These are phyloP conservation scores for Zelonia costaricensis DNA, from an alignment of 208 protist genomes.

Conservation along the genomic window DNA sequence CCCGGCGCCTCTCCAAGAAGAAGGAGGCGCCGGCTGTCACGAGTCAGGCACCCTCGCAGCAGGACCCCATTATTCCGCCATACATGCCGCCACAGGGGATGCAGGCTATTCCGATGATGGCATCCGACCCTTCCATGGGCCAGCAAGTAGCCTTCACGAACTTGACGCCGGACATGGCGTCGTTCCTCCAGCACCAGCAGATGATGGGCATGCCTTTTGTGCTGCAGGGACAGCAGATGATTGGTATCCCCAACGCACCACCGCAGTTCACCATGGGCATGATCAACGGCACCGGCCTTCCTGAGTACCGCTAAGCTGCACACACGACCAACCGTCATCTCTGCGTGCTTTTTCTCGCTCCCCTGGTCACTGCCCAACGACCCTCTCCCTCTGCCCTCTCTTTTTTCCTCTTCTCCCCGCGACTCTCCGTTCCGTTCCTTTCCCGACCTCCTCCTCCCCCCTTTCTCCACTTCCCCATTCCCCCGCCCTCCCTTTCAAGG, in stretches of 20 bases:
- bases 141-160: constrained; percentile 61
- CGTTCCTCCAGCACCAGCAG: constrained; percentile 58
- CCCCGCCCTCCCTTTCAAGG: too few relatives aligned
- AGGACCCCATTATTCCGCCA: constrained; percentile 25
- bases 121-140: constrained; percentile 33
- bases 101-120: constrained; percentile 43
- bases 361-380: too few relatives aligned
- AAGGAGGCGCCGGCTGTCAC: constrained; percentile 22
- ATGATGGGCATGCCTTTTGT: constrained; percentile 71
- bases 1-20: constrained; percentile 54
- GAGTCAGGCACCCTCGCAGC: constrained; percentile 11
- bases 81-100: constrained; percentile 37
- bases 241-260: constrained; percentile 52
- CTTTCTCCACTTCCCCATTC: neutral
- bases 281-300: constrained; percentile 25
- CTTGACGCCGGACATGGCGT: constrained; percentile 50
- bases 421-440: neutral
- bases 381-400: neutral
- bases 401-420: constrained; percentile 11
- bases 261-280: constrained; percentile 59
- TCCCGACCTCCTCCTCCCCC: neutral
- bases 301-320: constrained; percentile 32
- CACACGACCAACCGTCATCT: constrained; percentile 1
- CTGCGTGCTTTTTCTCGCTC: neutral
- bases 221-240: constrained; percentile 65